Evolutionary conservation across 148 eudicot genomes (phyloP).

Genomic region (Spergularia bocconei): DNA sequence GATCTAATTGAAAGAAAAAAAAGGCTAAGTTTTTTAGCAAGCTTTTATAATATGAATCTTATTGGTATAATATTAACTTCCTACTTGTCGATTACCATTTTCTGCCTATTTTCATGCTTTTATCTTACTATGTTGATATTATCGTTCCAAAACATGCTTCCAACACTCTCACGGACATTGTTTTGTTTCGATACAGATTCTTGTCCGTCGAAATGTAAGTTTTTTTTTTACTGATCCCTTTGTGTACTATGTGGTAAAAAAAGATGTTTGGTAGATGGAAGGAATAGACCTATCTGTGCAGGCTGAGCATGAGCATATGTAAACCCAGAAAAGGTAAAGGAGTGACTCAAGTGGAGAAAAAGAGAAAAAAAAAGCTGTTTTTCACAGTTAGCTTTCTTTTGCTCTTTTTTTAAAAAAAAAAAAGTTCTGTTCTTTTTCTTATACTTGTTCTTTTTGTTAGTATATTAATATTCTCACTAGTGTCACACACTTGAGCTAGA

Average conservation of each 20-base stretch:
- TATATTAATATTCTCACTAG: slow-evolving; percentile 18
- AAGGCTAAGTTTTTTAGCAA: slow-evolving; percentile 27
- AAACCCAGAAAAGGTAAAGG: slow-evolving; percentile 31
- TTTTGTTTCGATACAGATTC: too few species aligned
- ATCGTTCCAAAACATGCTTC: too few species aligned
- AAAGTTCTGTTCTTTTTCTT: not conserved
- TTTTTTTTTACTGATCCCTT: too few species aligned
- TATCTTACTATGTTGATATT: not conserved
- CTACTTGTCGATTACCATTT: not conserved
- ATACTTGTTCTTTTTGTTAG: slow-evolving; percentile 5
- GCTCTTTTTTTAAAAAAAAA: not conserved
- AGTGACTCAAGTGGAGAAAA: slow-evolving; percentile 27
- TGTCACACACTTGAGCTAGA: slow-evolving; percentile 26
- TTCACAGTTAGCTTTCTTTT: not conserved
- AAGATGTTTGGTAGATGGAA: not conserved
- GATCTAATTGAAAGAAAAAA: slow-evolving; percentile 24
- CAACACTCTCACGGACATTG: too few species aligned
- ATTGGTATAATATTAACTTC: not conserved
- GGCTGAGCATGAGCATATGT: slow-evolving; percentile 7
- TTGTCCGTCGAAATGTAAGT: too few species aligned
- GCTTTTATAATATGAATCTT: slow-evolving; percentile 25
- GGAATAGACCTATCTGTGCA: slow-evolving; percentile 19
- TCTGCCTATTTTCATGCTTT: not conserved
- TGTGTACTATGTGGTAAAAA: too few species aligned
- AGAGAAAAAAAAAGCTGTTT: slow-evolving; percentile 29